Evolutionary conservation across 1,284 basidiomycete genomes (phyloP).

Genomic region (Tranzscheliella williamsii): DNA sequence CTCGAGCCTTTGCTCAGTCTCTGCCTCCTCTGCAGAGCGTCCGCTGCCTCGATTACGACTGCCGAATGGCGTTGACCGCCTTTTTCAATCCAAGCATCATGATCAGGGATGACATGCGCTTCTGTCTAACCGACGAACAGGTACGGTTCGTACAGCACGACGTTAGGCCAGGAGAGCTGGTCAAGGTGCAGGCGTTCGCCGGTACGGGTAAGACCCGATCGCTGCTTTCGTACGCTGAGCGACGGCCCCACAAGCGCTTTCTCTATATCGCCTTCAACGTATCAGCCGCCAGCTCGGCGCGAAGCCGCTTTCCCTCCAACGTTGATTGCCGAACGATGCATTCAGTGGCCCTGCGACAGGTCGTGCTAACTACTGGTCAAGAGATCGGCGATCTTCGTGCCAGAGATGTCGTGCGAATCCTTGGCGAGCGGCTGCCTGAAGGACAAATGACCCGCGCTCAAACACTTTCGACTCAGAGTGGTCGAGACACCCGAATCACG

Average conservation of each 20-base stretch:
- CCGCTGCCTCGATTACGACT: constrained; percentile 45
- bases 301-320: constrained; percentile 39
- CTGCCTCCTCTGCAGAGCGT: constrained; percentile 26
- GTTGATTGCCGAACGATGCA: constrained; percentile 57
- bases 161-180: constrained; percentile 38
- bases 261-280: constrained; percentile 56
- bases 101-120: constrained; percentile 3
- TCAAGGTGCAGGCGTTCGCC: constrained; percentile 54
- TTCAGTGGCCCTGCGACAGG: constrained; percentile 45
- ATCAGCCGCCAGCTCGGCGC: constrained; percentile 44
- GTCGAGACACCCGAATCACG: constrained; percentile 31
- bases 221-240: constrained; percentile 44
- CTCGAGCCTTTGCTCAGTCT: constrained; percentile 27
- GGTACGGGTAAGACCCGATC: constrained; percentile 55
- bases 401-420: constrained; percentile 40
- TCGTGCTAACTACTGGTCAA: constrained; percentile 33
- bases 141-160: constrained; percentile 36
- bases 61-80: constrained; percentile 20
- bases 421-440: constrained; percentile 36
- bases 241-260: constrained; percentile 40
- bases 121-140: constrained; percentile 52
- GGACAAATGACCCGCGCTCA: constrained; percentile 22
- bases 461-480: constrained; percentile 17
- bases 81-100: constrained; percentile 29
- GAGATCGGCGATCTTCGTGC: constrained; percentile 42